Evolutionary conservation across 164 flowering plant genomes (phyloP), one percentile per base, ranked within the genome.

Genomic region (Magnolia kwangsiensis): DNA sequence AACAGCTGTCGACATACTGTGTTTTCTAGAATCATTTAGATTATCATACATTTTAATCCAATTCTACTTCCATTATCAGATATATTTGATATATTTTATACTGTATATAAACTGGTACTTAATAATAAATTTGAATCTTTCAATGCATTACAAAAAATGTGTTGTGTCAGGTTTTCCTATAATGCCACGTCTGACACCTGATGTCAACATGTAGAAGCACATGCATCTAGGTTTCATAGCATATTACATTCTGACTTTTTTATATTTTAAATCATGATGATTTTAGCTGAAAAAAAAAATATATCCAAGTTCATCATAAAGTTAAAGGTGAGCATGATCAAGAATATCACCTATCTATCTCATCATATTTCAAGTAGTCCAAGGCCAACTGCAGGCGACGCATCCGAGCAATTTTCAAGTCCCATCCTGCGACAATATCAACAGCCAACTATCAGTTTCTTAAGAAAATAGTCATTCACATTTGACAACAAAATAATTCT

Each of bases 321-420:
- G n/a, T 18, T 19, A 49, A 4, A 11, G 10, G 49, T 72, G 18
- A 14, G 13, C 61, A 55, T 63, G 50, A 49, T 24, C 61, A 16
- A 72, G 64, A 77, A 73, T 78, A 91, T 87, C 85, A 94, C 98
- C 77, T 81, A 80, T 96, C 88, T 78, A 94, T 87, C 79, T 94
- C 98, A 45, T 94, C 91, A 84, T 82, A 87, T 79, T 87, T 90
- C 85, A 92, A 83, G 86, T 89, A 94, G 65, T 89, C 85, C 90
- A 96, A 81, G 59, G 97, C 91, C 84, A 94, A 77, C 79, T 94
- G 94, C 85, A 96, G 78, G 67, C 87, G 90, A 55, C 97, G 91
- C 78, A 90, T 83, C 76, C 97, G 90, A 80, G 92, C 83, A 74
- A 89, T 50, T 82, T 84, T 90, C 78, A 91, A 74, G 77, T 86